Conservation (phyloP, 2,329 filamentous ascomycete species). For the Epichloe scottii region DNA sequence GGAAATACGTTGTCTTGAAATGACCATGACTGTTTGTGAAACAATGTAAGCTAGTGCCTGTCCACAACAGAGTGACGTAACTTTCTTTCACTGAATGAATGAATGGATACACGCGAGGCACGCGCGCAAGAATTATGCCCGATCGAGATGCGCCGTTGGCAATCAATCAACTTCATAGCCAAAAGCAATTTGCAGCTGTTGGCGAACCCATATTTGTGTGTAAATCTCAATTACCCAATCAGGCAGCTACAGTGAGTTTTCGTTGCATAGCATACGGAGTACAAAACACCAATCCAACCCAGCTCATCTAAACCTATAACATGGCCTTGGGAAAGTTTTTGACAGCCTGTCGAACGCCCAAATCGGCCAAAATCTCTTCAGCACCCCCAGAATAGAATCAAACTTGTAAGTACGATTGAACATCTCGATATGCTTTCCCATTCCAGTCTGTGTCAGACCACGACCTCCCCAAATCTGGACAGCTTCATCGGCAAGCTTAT, state of each 20-base stretch:
- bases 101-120: too few relatives aligned
- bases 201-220: not conserved
- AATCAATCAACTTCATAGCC: not conserved
- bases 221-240: not conserved
- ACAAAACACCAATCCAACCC: not conserved
- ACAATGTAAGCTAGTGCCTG: too few relatives aligned
- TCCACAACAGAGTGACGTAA: too few relatives aligned
- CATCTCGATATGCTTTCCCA: conserved; percentile 73
- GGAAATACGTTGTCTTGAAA: not conserved
- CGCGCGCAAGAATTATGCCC: too few relatives aligned
- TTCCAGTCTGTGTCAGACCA: conserved; percentile 67
- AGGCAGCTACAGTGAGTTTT: not conserved
- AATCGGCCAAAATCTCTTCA: conserved; percentile 69
- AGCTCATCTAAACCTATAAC: conserved; percentile 37
- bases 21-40: too few relatives aligned
- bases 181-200: too few relatives aligned
- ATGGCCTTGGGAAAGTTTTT: conserved; percentile 76
- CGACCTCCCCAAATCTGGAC: conserved; percentile 80
- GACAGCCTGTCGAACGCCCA: conserved; percentile 75
- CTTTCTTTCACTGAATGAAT: too few relatives aligned
- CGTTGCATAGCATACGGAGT: not conserved
- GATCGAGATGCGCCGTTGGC: not conserved
- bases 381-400: conserved; percentile 67
- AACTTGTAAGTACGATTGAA: conserved; percentile 80
- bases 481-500: conserved; percentile 73